Evolutionary conservation across 441 rosid genomes (phyloP), one percentile per base, ranked within the genome.

Genomic region (Populus hybrid): DNA sequence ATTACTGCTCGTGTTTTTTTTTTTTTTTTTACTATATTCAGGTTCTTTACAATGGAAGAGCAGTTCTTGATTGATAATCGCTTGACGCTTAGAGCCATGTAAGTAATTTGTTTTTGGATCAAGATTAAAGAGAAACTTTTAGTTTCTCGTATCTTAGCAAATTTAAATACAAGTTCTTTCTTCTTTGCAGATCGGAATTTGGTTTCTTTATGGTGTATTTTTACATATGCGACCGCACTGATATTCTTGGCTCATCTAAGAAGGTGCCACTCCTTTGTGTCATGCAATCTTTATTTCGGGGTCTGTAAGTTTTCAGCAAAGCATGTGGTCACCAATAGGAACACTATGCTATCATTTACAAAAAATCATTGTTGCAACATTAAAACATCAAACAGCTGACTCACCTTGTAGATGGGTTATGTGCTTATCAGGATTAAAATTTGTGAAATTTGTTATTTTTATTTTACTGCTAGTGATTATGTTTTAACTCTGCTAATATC

Each of bases 21-120:
- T n/a, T n/a, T 65, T 14, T 81, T 61, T 35, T n/a, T n/a, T 65
- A 9, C 10, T 50, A 21, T 61, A 29, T 56, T 72, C 78, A 97
- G 98, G 89, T 97, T 97, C 78, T 74, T 97, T 84, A 83, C 88
- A 12, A 84, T 97, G 94, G 98, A 97, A 4, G 97, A 92, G 73
- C 84, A 93, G 74, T 94, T 97, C 90, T 85, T 97, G 88, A 86
- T 93, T 36, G 99, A 94, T 79, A 89, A 92, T 75, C 93, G 97
- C 69, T 81, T 88, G 74, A 90, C 89, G 74, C 88, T 97, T 82
- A 86, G 97, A 87, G 98, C 94, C 28, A 89, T 96, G 98, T 96
- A 77, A 86, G 98, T 78, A 6, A 77, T 28, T 33, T 24, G 23
- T 76, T 35, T 12, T 78, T 78, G 69, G 20, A 36, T 64, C 72